Percentiles rank a stretch among this genome's conserved stretches.
Evolutionary conservation across 805 yeast species (phyloP).

Genomic region (Metschnikowia similis): DNA sequence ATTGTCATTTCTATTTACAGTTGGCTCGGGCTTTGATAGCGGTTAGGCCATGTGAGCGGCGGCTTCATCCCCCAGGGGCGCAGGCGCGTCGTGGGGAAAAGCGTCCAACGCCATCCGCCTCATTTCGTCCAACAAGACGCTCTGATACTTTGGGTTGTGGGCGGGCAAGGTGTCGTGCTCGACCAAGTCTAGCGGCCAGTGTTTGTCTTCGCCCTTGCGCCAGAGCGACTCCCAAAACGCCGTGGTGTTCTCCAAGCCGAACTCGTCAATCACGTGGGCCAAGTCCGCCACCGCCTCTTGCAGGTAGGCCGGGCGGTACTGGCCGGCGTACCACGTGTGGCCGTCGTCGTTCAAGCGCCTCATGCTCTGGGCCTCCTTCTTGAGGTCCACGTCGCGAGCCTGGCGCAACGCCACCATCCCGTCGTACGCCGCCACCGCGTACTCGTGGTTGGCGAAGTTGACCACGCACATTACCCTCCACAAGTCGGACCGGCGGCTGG

Average conservation of each 20-base stretch:
- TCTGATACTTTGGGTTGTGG: slow-evolving; percentile 62
- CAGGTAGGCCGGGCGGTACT: slow-evolving; percentile 83
- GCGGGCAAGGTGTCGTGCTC: slow-evolving; percentile 58
- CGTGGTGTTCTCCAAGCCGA: slow-evolving; percentile 44
- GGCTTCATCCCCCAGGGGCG: neutral
- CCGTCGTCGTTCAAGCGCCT: slow-evolving; percentile 74
- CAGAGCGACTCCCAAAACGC: slow-evolving; percentile 82
- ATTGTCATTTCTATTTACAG: no score
- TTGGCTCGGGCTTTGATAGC: no score
- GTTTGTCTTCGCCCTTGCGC: slow-evolving; percentile 76
- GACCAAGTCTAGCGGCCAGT: slow-evolving; percentile 62
- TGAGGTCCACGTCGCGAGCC: slow-evolving; percentile 61
- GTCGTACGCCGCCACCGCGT: slow-evolving; percentile 69
- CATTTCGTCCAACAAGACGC: slow-evolving; percentile 60
- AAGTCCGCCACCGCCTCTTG: slow-evolving; percentile 92
- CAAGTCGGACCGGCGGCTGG: slow-evolving; percentile 74
- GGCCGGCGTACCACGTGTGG: slow-evolving; percentile 81
- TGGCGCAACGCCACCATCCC: slow-evolving; percentile 70
- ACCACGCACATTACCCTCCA: slow-evolving; percentile 92
- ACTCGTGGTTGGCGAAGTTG: slow-evolving; percentile 53
- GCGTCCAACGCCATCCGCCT: slow-evolving; percentile 37
- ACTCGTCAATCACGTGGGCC: slow-evolving; percentile 61
- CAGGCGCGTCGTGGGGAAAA: slow-evolving; percentile 24
- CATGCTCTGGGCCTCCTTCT: slow-evolving; percentile 54
- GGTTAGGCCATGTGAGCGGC: neutral